A percentile compares a stretch with the other conserved stretches of the same genome.
Evolutionary conservation across 140 eudicot species (phyloP).

Genomic region (Anethum foeniculum): DNA sequence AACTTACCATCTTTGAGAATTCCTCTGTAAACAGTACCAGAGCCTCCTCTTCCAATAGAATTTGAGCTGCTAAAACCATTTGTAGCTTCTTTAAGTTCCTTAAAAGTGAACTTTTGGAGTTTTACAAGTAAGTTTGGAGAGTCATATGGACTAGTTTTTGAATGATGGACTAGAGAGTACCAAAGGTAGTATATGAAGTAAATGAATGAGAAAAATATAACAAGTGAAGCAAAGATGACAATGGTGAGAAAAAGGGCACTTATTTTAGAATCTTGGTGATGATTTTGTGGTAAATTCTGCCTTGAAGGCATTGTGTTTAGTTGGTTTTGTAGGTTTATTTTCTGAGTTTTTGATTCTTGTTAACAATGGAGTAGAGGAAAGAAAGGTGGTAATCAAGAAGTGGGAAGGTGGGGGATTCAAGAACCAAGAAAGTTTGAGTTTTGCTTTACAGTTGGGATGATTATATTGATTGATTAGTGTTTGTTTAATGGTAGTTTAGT

Average conservation of each 20-base stretch:
- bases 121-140: constrained; percentile 40
- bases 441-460: constrained; percentile 46
- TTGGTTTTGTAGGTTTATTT: background rate
- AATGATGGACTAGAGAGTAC: constrained; percentile 47
- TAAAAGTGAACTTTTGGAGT: constrained; percentile 61
- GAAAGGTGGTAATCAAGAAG: constrained; percentile 1
- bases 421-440: constrained; percentile 15
- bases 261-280: constrained; percentile 33
- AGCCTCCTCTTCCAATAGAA: constrained; percentile 85
- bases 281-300: constrained; percentile 33
- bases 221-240: constrained; percentile 38
- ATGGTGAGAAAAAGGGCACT: constrained; percentile 38
- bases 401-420: constrained; percentile 16
- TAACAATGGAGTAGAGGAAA: constrained; percentile 11
- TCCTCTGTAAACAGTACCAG: constrained; percentile 78
- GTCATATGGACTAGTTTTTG: constrained; percentile 76
- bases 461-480: constrained; percentile 4
- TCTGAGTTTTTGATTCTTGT: background rate
- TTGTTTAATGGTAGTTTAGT: constrained; percentile 5
- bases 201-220: constrained; percentile 44
- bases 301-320: constrained; percentile 61
- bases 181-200: constrained; percentile 69
- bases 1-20: constrained; percentile 62
- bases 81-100: constrained; percentile 80
- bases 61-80: constrained; percentile 52